Base-by-base conservation (phyloP, 1,139 yeast genomes). In the Pichia cactophila region DNA sequence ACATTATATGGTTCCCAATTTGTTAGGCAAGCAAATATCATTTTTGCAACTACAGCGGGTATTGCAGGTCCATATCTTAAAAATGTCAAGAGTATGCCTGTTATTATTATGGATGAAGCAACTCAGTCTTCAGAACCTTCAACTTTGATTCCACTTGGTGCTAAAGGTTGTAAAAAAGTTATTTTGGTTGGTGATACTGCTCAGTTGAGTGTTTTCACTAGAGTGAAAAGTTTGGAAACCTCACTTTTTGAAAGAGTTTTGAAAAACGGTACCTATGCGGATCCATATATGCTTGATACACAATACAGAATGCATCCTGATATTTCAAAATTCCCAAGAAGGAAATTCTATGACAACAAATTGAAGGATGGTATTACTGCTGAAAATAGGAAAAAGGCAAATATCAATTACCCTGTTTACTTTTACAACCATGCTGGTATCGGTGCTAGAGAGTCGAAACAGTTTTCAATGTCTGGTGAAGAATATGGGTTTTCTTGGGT, bases 231-330 rank as follows among this genome's bases (percentile, higher is more conserved):
- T 14, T 51, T 63, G 26, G 64, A 61, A 48, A 54, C 60, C 60
- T 63, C 67, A 2, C 53, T 63, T 26, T 63, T 63, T 43, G 64
- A 63, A 49, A 49, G 67, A 42, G 55, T 58, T 23, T 47, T 63
- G 35, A 50, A 48, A 43, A 60, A 55, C 43, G 59, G 66, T 23
- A 56, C 83, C 1, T 81, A 80, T 58, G 68, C 69, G 42, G 70
- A 72, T 14, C 83, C 85, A 4, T 81, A 78, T 56, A 80, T 83
- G 87, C 73, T 83, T 62, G 81, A 83, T 58, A 78, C 81, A 1
- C 89, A 83, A 61, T 83, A 83, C 61, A 75, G 89, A 68, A 81
- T 81, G 87, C 86, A 81, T 60, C 88, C 87, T 10, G 66, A 62
- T 45, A 79, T 80, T 42, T 69, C 81, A 57, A 77, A 73, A 47